Conservation (phyloP, 2,329 filamentous ascomycete genomes). For the Coniella vitis region DNA sequence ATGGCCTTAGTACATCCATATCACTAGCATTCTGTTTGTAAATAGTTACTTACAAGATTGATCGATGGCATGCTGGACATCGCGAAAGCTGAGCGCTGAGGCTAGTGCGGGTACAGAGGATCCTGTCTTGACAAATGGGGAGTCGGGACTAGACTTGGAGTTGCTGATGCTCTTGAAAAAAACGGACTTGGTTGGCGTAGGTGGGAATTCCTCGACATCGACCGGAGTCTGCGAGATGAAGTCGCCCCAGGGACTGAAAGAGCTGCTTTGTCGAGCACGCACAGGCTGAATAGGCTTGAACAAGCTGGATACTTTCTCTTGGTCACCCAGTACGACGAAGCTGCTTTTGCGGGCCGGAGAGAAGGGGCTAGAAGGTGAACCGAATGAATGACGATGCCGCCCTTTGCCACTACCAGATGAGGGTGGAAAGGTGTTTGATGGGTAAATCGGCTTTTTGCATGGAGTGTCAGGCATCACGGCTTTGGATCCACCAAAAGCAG, state of each 20-base stretch:
- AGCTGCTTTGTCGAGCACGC: conserved; percentile 55
- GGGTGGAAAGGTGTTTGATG: conserved; percentile 61
- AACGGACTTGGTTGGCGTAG: conserved; percentile 79
- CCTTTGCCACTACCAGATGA: conserved; percentile 51
- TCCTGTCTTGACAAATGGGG: conserved; percentile 17
- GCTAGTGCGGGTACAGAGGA: conserved; percentile 28
- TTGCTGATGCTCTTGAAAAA: conserved; percentile 30
- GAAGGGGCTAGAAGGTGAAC: conserved; percentile 75
- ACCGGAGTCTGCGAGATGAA: conserved; percentile 31
- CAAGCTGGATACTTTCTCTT: conserved; percentile 56
- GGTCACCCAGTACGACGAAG: conserved; percentile 36
- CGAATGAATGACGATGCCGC: conserved; percentile 66
- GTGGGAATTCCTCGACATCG: conserved; percentile 68
- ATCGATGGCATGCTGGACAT: conserved; percentile 21
- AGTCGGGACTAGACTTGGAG: conserved; percentile 14
- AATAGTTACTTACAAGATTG: conserved; percentile 36
- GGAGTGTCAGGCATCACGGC: conserved; percentile 88
- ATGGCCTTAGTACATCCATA: conserved; percentile 34
- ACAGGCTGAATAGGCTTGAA: conserved; percentile 61
- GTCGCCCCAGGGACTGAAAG: conserved; percentile 75
- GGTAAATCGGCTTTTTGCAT: conserved; percentile 75
- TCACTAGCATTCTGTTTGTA: too few species aligned
- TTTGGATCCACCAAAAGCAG: conserved; percentile 40
- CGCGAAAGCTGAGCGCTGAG: conserved; percentile 30
- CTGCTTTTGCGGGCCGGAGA: conserved; percentile 29